Conservation (phyloP, 129 eudicot genomes). For the Flaveria robusta region DNA sequence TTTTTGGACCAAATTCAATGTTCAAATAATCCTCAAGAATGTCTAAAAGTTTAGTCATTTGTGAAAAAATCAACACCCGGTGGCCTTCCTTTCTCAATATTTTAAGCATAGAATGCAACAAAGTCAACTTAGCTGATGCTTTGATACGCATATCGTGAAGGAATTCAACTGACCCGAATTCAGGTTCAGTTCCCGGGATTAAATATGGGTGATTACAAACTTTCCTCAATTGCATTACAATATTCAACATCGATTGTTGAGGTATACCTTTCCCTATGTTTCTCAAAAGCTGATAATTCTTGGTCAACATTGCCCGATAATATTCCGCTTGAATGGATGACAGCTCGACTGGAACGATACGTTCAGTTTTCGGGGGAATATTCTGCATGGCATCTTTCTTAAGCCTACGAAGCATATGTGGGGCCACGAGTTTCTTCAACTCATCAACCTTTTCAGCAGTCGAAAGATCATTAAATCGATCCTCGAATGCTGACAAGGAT, state of each 20-base stretch:
- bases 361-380: constrained; percentile 94
- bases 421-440: constrained; percentile 88
- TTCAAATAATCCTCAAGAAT: constrained; percentile 90
- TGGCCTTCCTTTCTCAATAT: constrained; percentile 74
- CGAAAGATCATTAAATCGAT: constrained; percentile 86
- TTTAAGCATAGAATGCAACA: constrained; percentile 93
- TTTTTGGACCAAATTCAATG: constrained; percentile 77
- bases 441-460: constrained; percentile 91
- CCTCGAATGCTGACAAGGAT: constrained; percentile 81
- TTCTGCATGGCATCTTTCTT: constrained; percentile 94
- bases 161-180: constrained; percentile 74
- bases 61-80: constrained; percentile 89
- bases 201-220: constrained; percentile 97
- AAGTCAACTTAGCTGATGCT: constrained; percentile 88
- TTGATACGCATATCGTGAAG: constrained; percentile 98
- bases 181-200: constrained; percentile 95
- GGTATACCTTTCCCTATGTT: constrained; percentile 89
- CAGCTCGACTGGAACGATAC: constrained; percentile 95
- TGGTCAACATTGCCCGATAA: constrained; percentile 97
- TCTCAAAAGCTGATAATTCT: constrained; percentile 82
- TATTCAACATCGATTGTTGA: constrained; percentile 90
- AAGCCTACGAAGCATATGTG: constrained; percentile 96
- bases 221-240: constrained; percentile 91
- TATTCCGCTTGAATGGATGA: constrained; percentile 93
- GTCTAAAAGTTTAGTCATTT: constrained; percentile 94